phyloP scores from a whole-genome alignment of 805 yeast genomes.

The Candida vaughaniae region DNA sequence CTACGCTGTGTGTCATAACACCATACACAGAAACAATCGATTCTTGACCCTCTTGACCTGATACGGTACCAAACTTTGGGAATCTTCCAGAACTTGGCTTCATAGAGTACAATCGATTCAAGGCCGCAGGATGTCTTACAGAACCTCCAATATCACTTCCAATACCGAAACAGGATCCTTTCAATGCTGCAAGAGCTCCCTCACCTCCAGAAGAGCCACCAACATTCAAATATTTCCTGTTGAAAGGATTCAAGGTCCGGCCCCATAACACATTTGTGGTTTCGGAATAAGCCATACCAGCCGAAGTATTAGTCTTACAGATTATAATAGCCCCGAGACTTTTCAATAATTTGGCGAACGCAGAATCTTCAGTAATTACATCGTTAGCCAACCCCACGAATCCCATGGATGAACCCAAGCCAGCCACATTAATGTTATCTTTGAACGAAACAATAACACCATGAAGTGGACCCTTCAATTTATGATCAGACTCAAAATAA shows the following conservation, averaged over 20 bases:
- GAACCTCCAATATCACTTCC: constrained; percentile 61
- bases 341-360: constrained; percentile 39
- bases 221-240: constrained; percentile 39
- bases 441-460: constrained; percentile 34
- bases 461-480: constrained; percentile 26
- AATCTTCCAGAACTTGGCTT: constrained; percentile 16
- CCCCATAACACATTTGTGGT: constrained; percentile 45
- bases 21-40: constrained; percentile 68
- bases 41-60: constrained; percentile 62
- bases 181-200: constrained; percentile 44
- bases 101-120: constrained; percentile 40
- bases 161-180: constrained; percentile 49
- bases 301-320: constrained; percentile 55
- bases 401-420: constrained; percentile 50
- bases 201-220: constrained; percentile 58
- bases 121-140: constrained; percentile 48
- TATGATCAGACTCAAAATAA: constrained; percentile 17
- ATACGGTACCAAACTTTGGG: constrained; percentile 24
- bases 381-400: constrained; percentile 40
- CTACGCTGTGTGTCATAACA: constrained; percentile 60
- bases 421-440: constrained; percentile 48
- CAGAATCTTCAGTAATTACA: constrained; percentile 35
- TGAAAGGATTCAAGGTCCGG: constrained; percentile 45
- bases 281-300: constrained; percentile 52
- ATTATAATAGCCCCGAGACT: constrained; percentile 53